A percentile compares a stretch with the other conserved stretches of the same genome.
Evolutionary conservation across 225 moss, liverwort and hornwort species (phyloP).

Genomic region (Lunularia cruciata): DNA sequence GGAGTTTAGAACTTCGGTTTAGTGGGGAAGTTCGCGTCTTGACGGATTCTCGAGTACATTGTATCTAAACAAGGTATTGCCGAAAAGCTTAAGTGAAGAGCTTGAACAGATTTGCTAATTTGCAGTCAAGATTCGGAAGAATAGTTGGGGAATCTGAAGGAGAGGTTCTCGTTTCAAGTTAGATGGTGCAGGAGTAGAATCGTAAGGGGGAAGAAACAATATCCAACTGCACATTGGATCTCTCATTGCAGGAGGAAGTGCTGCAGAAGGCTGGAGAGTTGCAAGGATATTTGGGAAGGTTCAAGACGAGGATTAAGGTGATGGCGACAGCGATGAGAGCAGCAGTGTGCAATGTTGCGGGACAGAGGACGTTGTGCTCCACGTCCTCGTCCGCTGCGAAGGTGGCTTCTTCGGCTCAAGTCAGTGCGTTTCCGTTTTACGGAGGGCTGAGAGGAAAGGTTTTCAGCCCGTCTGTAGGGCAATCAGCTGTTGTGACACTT

Average conservation of each 20-base stretch:
- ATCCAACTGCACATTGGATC: neutral
- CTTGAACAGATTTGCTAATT: too few species aligned
- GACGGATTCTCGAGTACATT: too few species aligned
- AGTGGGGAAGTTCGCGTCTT: too few species aligned
- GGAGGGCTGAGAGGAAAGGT: conserved; percentile 12
- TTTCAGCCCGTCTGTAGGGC: neutral
- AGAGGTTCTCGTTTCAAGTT: conserved; percentile 12
- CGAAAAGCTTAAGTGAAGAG: too few species aligned
- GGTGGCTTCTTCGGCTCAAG: conserved; percentile 12
- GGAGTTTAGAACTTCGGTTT: too few species aligned
- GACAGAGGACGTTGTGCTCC: conserved; percentile 30
- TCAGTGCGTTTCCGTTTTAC: conserved; percentile 4
- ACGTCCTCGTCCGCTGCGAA: conserved; percentile 20
- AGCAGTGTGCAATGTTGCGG: conserved; percentile 39
- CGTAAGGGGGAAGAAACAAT: neutral
- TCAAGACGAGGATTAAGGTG: conserved; percentile 20
- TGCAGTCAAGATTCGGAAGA: neutral
- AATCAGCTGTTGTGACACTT: conserved; percentile 20
- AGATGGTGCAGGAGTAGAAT: neutral
- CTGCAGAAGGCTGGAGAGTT: neutral
- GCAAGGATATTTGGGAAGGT: neutral
- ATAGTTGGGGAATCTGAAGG: conserved; percentile 12
- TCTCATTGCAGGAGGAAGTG: conserved; percentile 8
- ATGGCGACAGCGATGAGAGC: conserved; percentile 51
- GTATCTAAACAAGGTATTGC: too few species aligned